Base-by-base conservation (phyloP, 768 basidiomycete species). In the Calocybe indica region DNA sequence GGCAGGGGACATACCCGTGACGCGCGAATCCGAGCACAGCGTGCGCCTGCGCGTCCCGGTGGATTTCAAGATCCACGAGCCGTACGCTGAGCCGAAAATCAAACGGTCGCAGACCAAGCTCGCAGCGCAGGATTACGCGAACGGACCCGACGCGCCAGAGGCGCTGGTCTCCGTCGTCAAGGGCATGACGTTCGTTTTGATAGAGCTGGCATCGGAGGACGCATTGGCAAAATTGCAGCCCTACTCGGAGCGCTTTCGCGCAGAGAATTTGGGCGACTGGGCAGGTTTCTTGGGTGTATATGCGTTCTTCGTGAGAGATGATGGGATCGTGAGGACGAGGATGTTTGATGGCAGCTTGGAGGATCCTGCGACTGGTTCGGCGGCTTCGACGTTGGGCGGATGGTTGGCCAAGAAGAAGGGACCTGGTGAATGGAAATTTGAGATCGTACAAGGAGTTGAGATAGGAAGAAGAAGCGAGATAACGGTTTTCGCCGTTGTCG, bases 311-410 rank as follows among this genome's bases (percentile, higher is more conserved):
- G 60, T 61, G 46, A 43, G 60, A 30, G 57, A 53, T 1, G 66
- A 70, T 51, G 67, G 68, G 1, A 50, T 60, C 0, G 53, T 74
- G 3, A 62, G 67, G 38, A 67, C 70, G 7, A 62, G 74, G 34
- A 71, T 75, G 71, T 69, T 75, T 42, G 62, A 60, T 40, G 71
- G 62, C 3, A 40, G 58, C 6, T 35, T 69, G 9, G 73, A 76
- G 48, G 73, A 76, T 50, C 70, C 73, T 2, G 74, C 72, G 5
- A 75, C 73, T 22, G 73, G 74, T 1, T 71, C 71, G 0, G 74
- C 73, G 7, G 72, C 72, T 8, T 69, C 69, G 31, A 69, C 73
- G 31, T 60, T 76, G 9, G 65, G 57, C 6, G 72, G 71, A 33
- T 73, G 64, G 60, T 57, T 75, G 31, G 72, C 60, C 6, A 56